Evolutionary conservation across 305 asterid species (phyloP), one percentile per base, ranked within the genome.

Genomic region (Solanum hybrid): DNA sequence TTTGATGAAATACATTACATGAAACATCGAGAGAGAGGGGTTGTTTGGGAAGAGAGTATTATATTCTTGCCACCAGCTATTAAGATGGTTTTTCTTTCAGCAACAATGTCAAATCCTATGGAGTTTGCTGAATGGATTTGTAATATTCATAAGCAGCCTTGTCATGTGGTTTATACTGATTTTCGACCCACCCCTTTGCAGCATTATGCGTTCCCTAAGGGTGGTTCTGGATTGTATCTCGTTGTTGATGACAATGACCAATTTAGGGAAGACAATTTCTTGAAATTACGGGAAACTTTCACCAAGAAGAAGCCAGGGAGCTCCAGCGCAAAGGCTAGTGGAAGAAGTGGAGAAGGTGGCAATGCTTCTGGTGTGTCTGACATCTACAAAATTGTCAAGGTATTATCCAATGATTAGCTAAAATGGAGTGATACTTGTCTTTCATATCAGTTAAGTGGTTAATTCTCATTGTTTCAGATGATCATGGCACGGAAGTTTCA

Each of bases 21-120:
- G 99, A 97, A 97, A 94, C 98, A 97, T 92, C 97, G 99, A 17
- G 99, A 97, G 91, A 93, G 99, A 91, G 99, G 99, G 29, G 99
- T 97, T 70, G 99, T 97, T 90, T 97, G 99, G 99, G 99, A 97
- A 93, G 99, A 97, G 90, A 97, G 97, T 92, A 97, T 97, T 76
- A 95, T 97, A 73, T 97, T 97, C 92, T 94, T 97, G 94, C 99
- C 99, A 65, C 94, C 98, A 7, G 99, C 98, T 27, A 97, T 97
- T 84, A 97, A 97, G 93, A 97, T 97, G 99, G 96, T 96, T 57
- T 96, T 96, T 89, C 95, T 96, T 89, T 96, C 98, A 20, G 98
- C 97, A 70, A 96, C 98, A 1, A 96, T 96, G 98, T 96, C 98
- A 14, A 96, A 96, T 90, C 97, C 97, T 0, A 96, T 97, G 15